Evolutionary conservation across 345 rosid species (phyloP).

Genomic region (Dipteronia dyeriana): DNA sequence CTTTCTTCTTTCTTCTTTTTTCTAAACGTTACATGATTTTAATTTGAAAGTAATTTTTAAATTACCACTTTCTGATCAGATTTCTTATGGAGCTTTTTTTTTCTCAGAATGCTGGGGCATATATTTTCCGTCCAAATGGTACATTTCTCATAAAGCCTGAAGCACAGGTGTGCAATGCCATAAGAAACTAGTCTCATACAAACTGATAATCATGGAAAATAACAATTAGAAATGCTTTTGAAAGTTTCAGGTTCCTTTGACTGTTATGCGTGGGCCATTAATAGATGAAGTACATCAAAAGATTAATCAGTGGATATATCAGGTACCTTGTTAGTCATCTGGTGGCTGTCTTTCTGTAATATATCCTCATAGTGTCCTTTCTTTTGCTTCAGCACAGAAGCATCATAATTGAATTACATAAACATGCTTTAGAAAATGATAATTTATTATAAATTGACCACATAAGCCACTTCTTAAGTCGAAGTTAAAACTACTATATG

Average conservation of each 20-base stretch:
- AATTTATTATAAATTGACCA: neutral
- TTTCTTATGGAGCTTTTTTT: neutral
- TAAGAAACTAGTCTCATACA: constrained; percentile 14
- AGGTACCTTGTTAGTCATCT: constrained; percentile 46
- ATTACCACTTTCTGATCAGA: constrained; percentile 6
- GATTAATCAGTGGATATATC: constrained; percentile 83
- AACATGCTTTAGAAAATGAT: constrained; percentile 16
- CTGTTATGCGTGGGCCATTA: constrained; percentile 68
- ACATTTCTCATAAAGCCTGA: constrained; percentile 56
- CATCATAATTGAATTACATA: neutral
- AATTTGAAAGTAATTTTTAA: constrained; percentile 9
- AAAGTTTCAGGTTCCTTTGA: constrained; percentile 62
- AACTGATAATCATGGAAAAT: constrained; percentile 12
- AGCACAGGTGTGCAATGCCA: constrained; percentile 53
- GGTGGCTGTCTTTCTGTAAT: constrained; percentile 12
- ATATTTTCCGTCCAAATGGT: constrained; percentile 94
- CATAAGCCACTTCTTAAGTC: neutral
- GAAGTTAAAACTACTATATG: neutral
- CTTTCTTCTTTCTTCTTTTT: constrained; percentile 4
- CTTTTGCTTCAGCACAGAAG: neutral
- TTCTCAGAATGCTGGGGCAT: constrained; percentile 82
- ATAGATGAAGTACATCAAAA: constrained; percentile 86
- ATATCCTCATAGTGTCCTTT: constrained; percentile 12
- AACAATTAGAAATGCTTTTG: constrained; percentile 6
- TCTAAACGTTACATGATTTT: neutral